Base-by-base conservation (phyloP, 345 rosid genomes). In the Ailanthus altissimus region DNA sequence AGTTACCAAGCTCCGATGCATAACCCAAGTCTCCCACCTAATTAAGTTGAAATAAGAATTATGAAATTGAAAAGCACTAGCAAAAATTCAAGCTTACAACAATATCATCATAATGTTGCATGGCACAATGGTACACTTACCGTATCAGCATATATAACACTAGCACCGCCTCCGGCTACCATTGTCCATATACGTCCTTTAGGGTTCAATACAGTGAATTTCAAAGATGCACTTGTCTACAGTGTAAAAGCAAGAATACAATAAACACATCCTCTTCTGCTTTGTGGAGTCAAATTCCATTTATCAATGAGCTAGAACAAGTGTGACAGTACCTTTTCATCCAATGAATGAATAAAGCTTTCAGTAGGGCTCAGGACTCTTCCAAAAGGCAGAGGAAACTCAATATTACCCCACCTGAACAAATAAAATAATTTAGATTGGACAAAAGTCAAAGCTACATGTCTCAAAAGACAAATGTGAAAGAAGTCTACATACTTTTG, bases 101-200 rank as follows among this genome's bases (percentile, higher is more conserved):
- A 32, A 32, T 32, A 32, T 32, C 38, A 32, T 32, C 38, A 32
- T 32, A 32, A 32, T 32, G 38, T 1, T 32, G 38, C 38, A 32
- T 32, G 38, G 38, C 38, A 32, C 38, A 32, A 32, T 18, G 57
- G 16, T 75, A 26, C 6, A 61, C 92, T 86, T 75, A 96, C 98
- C 5, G 98, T 96, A 77, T 96, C 98, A 25, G 97, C 99, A 86
- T 96, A 94, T 74, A 96, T 96, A 50, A 96, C 97, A 81, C 99
- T 96, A 56, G 99, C 99, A 82, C 97, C 97, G 45, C 98, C 99
- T 73, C 99, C 99, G 72, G 98, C 99, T 49, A 96, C 99, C 98
- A 94, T 96, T 4, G 98, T 96, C 99, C 99, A 96, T 69, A 94
- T 94, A 50, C 97, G 93, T 60, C 99, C 99, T 83, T 91, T 92